These are phyloP conservation scores for Cyberlindnera bimundalis DNA, from an alignment of 805 yeast genomes.

Conservation along the genomic window DNA sequence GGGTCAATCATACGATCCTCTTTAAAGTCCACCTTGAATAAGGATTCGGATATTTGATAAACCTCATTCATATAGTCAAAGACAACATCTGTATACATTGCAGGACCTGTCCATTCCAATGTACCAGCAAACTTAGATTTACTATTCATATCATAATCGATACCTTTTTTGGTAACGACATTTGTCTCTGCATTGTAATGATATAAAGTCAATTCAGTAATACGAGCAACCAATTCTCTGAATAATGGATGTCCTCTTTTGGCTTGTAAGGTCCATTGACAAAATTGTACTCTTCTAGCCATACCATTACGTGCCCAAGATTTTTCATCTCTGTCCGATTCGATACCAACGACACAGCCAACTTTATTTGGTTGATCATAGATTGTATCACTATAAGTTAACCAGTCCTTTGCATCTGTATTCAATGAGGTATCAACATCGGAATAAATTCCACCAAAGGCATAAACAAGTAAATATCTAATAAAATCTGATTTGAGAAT, in stretches of 20 bases:
- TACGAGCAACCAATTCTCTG: constrained; percentile 50
- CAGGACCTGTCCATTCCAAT: constrained; percentile 52
- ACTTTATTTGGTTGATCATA: constrained; percentile 31
- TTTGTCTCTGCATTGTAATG: constrained; percentile 32
- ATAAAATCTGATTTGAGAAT: constrained; percentile 91
- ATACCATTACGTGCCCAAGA: constrained; percentile 47
- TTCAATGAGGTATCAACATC: constrained; percentile 57
- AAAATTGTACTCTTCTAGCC: constrained; percentile 54
- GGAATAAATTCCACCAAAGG: constrained; percentile 65
- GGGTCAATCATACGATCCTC: constrained; percentile 15
- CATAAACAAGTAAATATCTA: constrained; percentile 77
- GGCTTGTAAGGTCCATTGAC: constrained; percentile 58
- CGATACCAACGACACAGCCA: constrained; percentile 53
- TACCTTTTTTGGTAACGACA: constrained; percentile 25
- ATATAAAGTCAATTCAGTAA: constrained; percentile 47
- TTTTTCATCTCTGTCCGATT: constrained; percentile 47
- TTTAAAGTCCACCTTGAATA: constrained; percentile 10
- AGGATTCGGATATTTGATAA: constrained; percentile 1
- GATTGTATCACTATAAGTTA: constrained; percentile 33
- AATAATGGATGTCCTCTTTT: constrained; percentile 59
- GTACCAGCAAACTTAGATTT: constrained; percentile 58
- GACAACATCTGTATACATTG: constrained; percentile 45
- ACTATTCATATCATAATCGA: constrained; percentile 35
- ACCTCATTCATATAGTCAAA: constrained; percentile 32
- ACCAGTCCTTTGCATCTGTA: constrained; percentile 57